Conservation (phyloP, 495 filamentous ascomycete genomes). For the Saxispiralis lemnorum region DNA sequence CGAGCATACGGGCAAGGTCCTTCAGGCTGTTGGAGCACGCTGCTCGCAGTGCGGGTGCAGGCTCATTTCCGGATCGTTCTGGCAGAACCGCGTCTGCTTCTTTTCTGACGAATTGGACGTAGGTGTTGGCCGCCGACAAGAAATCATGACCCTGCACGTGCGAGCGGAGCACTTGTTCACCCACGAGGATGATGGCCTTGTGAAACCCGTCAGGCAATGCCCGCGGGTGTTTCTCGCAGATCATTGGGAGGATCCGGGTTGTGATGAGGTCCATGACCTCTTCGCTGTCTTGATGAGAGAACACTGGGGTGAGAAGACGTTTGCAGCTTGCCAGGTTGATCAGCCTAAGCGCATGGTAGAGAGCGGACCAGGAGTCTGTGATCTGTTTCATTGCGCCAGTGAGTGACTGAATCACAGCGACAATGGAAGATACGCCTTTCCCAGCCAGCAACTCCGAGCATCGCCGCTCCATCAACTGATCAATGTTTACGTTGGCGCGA, state of each 20-base stretch:
- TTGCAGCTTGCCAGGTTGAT: neutral
- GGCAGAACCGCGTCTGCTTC: slow-evolving; percentile 3
- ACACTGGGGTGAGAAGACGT: neutral
- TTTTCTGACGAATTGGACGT: slow-evolving; percentile 4
- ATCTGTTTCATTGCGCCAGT: neutral
- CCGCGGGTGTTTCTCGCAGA: slow-evolving; percentile 13
- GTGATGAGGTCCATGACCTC: slow-evolving; percentile 5
- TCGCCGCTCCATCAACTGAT: too few species aligned
- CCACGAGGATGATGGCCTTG: neutral
- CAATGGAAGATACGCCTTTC: neutral
- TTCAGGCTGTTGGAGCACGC: slow-evolving; percentile 1
- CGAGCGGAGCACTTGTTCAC: neutral
- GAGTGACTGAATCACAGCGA: neutral
- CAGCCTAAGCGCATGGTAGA: neutral
- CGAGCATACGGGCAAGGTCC: slow-evolving; percentile 28
- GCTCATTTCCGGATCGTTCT: neutral
- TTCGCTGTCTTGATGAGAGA: neutral
- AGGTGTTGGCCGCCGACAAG: neutral
- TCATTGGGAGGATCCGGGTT: slow-evolving; percentile 1
- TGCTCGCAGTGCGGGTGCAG: neutral
- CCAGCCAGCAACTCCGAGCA: too few species aligned
- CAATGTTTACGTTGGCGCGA: too few species aligned
- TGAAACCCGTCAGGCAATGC: slow-evolving; percentile 9
- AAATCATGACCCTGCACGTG: neutral
- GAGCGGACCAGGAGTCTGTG: slow-evolving; percentile 4